These are phyloP conservation scores for Venturia aucupariae DNA, from an alignment of 2,329 filamentous ascomycete species.

Conservation along the genomic window DNA sequence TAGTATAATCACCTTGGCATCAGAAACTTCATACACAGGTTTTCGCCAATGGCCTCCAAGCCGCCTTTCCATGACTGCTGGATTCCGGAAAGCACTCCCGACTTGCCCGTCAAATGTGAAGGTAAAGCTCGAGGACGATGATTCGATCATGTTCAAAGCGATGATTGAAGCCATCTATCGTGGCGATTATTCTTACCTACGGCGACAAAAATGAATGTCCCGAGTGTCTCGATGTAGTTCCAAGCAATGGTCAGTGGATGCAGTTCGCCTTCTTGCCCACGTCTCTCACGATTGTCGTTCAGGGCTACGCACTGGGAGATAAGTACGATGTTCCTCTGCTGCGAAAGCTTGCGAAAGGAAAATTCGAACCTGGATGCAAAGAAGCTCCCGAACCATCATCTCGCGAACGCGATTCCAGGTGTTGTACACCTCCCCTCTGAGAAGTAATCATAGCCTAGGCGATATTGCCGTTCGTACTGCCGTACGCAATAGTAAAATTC, in stretches of 20 bases:
- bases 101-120: not conserved
- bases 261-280: not conserved
- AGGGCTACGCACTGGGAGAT: not conserved
- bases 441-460: not conserved
- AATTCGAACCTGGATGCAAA: not conserved
- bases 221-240: not conserved
- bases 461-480: not conserved
- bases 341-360: not conserved
- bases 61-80: not conserved
- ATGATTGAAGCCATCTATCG: conserved; percentile 1
- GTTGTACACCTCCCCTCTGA: not conserved
- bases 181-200: not conserved
- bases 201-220: not conserved
- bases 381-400: not conserved
- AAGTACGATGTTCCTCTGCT: not conserved
- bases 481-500: not conserved
- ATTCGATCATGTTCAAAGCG: not conserved
- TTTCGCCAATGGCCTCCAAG: not conserved
- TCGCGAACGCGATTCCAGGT: not conserved
- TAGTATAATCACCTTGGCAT: not conserved
- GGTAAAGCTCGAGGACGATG: not conserved
- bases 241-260: not conserved
- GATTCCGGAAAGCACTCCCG: not conserved
- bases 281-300: not conserved
- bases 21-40: not conserved